phyloP scores from a whole-genome alignment of 164 flowering plant genomes.

The Vitis amurensis region DNA sequence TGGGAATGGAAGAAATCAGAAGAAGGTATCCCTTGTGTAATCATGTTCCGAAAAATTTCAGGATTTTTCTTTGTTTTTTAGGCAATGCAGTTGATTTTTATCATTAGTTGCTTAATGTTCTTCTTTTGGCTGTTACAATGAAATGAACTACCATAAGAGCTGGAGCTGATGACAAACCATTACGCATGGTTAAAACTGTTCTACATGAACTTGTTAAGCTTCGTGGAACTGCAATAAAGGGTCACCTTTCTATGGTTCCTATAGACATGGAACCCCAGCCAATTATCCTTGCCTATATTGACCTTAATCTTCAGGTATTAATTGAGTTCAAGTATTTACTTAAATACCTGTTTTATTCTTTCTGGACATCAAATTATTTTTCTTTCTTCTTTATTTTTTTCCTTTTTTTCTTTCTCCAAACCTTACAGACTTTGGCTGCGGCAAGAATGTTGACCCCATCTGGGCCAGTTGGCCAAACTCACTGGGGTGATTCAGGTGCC shows the following conservation, averaged over 20 bases:
- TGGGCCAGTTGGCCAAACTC: slow-evolving; percentile 87
- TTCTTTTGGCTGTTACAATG: not conserved
- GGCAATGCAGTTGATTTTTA: not conserved
- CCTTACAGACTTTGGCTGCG: slow-evolving; percentile 87
- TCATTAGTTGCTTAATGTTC: not conserved
- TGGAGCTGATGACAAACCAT: slow-evolving; percentile 98
- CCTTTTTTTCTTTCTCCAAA: not conserved
- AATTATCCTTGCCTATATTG: slow-evolving; percentile 95
- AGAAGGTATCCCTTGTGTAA: slow-evolving; percentile 54
- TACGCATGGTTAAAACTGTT: slow-evolving; percentile 99
- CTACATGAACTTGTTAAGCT: slow-evolving; percentile 98
- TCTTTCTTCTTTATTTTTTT: not conserved
- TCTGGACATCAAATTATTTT: not conserved
- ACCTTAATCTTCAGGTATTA: slow-evolving; percentile 94
- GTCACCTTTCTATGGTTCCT: slow-evolving; percentile 98
- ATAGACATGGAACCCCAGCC: slow-evolving; percentile 99
- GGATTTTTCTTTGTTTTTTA: not conserved
- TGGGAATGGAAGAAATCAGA: slow-evolving; percentile 99
- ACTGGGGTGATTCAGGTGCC: slow-evolving; percentile 88
- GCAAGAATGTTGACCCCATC: slow-evolving; percentile 96
- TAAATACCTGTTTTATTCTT: not conserved
- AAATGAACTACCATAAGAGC: slow-evolving; percentile 50
- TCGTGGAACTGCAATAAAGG: slow-evolving; percentile 95
- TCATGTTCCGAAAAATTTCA: too few species aligned
- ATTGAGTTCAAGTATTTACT: not conserved